phyloP scores from a whole-genome alignment of 352 stramenopile species.

The Sclerospora graminicola region DNA sequence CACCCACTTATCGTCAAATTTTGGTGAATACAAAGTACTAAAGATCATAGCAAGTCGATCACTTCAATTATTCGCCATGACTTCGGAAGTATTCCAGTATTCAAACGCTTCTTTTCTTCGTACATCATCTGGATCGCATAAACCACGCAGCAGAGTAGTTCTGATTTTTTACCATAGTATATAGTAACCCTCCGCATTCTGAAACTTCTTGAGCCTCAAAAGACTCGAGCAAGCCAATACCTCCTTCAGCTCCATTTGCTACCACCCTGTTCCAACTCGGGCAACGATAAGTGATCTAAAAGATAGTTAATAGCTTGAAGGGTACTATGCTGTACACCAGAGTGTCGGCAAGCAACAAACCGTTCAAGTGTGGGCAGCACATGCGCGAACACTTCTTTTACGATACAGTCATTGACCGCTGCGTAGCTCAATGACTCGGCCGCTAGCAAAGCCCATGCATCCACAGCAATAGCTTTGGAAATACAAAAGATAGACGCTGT shows the following conservation, averaged over 20 bases:
- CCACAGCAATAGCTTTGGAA: constrained; percentile 48
- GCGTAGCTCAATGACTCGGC: constrained; percentile 32
- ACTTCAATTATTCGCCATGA: constrained; percentile 22
- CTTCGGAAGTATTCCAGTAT: too few species aligned
- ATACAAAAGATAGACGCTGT: constrained; percentile 49
- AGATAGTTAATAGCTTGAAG: too few species aligned
- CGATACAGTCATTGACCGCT: constrained; percentile 24
- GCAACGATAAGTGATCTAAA: too few species aligned
- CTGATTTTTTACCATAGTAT: constrained; percentile 14
- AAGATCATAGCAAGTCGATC: constrained; percentile 29
- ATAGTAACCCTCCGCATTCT: too few species aligned
- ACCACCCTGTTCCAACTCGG: constrained; percentile 20
- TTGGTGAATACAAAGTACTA: too few species aligned
- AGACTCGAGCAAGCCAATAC: too few species aligned
- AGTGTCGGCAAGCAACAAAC: too few species aligned
- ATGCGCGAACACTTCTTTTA: constrained; percentile 35
- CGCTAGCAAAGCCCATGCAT: constrained; percentile 60
- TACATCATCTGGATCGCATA: constrained; percentile 37
- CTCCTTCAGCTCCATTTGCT: too few species aligned
- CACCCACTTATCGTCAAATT: constrained; percentile 58
- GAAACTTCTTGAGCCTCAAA: too few species aligned
- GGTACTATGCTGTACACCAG: too few species aligned
- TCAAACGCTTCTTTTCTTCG: too few species aligned
- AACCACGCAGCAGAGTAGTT: constrained; percentile 31
- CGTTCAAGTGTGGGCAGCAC: too few species aligned